Percentiles rank a stretch among this genome's conserved stretches.
These are phyloP conservation scores for Coniochaeta sp. DNA, from an alignment of 2,329 filamentous ascomycete species.

Conservation along the genomic window DNA sequence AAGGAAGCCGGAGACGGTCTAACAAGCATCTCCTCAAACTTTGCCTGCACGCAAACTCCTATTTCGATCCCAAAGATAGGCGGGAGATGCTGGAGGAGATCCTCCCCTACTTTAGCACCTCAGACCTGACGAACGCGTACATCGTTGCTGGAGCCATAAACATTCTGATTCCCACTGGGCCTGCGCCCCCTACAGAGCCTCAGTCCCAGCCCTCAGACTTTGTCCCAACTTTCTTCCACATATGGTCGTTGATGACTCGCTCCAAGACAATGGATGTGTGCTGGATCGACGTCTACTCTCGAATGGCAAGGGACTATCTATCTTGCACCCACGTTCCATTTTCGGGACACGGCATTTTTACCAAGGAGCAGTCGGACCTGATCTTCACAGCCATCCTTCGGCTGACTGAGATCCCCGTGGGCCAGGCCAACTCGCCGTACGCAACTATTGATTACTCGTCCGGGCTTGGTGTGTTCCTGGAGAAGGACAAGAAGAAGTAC, in stretches of 20 bases:
- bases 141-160: conserved; percentile 87
- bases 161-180: conserved; percentile 76
- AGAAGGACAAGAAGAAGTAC: conserved; percentile 89
- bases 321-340: conserved; percentile 70
- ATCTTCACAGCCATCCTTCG: conserved; percentile 89
- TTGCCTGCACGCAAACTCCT: conserved; percentile 81
- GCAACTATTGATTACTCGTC: conserved; percentile 75
- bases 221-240: conserved; percentile 88
- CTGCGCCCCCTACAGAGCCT: conserved; percentile 61
- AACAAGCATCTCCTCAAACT: conserved; percentile 73
- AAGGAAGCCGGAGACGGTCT: conserved; percentile 45
- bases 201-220: conserved; percentile 84
- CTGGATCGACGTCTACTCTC: conserved; percentile 83
- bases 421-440: conserved; percentile 91
- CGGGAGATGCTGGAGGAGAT: conserved; percentile 75
- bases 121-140: conserved; percentile 85
- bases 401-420: conserved; percentile 90
- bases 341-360: conserved; percentile 83
- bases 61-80: conserved; percentile 84
- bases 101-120: conserved; percentile 84
- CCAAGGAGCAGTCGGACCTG: conserved; percentile 80
- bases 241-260: conserved; percentile 89
- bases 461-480: conserved; percentile 77
- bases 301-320: conserved; percentile 78
- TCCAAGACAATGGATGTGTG: conserved; percentile 82